Base-by-base conservation (phyloP, 805 yeast species). In the Kodamaea neixiangensis region DNA sequence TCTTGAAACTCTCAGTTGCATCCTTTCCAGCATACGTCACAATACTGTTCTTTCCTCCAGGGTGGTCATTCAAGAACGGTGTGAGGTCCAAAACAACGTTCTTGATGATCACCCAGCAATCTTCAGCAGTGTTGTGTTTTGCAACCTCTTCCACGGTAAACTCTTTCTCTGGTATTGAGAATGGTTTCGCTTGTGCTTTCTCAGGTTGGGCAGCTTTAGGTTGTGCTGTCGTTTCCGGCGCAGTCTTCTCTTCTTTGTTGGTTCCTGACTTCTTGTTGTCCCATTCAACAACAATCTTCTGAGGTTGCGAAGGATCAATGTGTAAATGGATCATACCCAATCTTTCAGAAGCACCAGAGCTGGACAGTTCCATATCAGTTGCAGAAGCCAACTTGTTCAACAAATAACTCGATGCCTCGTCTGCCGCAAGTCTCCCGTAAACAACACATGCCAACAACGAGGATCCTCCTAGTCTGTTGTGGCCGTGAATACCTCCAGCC, bases 91-190 rank as follows among this genome's bases (percentile, higher is more conserved):
- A 57, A 3, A 80, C 83, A 1, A 77, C 80, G 54, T 78, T 75
- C 58, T 80, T 79, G 34, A 80, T 75, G 14, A 80, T 69, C 33
- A 79, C 73, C 84, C 85, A 80, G 61, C 84, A 80, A 50, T 79
- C 82, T 31, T 63, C 59, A 3, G 64, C 62, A 1, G 62, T 70
- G 57, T 77, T 76, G 58, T 80, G 84, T 52, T 72, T 68, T 6
- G 77, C 70, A 13, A 80, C 72, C 52, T 80, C 84, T 38, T 69
- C 79, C 20, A 56, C 53, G 0, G 80, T 70, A 56, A 63, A 79
- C 54, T 81, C 83, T 42, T 67, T 73, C 3, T 65, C 66, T 0
- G 87, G 86, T 33, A 81, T 72, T 18, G 60, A 55, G 52, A 77
- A 34, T 3, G 50, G 50, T 7, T 35, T 35, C 37, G 43, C 29